Conservation (phyloP, 371 early-diverging fungal species). For the Mortierella sp. region DNA sequence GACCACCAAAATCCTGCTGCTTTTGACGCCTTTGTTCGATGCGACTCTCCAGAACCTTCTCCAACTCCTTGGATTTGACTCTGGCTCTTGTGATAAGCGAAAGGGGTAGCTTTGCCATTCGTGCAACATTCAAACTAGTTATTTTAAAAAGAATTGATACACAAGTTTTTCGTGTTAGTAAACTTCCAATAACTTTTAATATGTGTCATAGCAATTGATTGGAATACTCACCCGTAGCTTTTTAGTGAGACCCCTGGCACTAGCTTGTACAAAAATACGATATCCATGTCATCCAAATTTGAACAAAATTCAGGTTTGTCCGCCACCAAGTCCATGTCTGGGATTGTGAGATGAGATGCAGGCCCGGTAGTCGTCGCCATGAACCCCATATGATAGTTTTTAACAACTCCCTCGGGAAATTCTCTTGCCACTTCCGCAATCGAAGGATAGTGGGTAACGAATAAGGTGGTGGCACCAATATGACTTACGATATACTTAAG, state of each 20-base stretch:
- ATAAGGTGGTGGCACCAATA: conserved; percentile 66
- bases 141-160: neutral
- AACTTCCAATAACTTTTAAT: neutral
- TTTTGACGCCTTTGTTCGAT: conserved; percentile 15
- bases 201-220: neutral
- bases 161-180: neutral
- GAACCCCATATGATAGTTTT: conserved; percentile 82
- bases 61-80: conserved; percentile 68
- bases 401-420: conserved; percentile 57
- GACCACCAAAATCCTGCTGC: neutral
- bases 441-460: conserved; percentile 97
- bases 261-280: conserved; percentile 92
- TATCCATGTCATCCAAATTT: conserved; percentile 50
- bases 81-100: conserved; percentile 67
- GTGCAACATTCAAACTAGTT: conserved; percentile 83
- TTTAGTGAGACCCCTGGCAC: conserved; percentile 78
- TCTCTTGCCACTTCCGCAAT: conserved; percentile 63
- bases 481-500: conserved; percentile 77
- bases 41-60: conserved; percentile 52
- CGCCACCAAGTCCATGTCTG: neutral
- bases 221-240: conserved; percentile 78
- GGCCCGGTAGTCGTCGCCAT: conserved; percentile 57
- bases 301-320: neutral
- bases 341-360: neutral
- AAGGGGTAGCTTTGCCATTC: conserved; percentile 78